phyloP scores from a whole-genome alignment of 2,329 filamentous ascomycete genomes.

The Drechslerella coelobrocha region DNA sequence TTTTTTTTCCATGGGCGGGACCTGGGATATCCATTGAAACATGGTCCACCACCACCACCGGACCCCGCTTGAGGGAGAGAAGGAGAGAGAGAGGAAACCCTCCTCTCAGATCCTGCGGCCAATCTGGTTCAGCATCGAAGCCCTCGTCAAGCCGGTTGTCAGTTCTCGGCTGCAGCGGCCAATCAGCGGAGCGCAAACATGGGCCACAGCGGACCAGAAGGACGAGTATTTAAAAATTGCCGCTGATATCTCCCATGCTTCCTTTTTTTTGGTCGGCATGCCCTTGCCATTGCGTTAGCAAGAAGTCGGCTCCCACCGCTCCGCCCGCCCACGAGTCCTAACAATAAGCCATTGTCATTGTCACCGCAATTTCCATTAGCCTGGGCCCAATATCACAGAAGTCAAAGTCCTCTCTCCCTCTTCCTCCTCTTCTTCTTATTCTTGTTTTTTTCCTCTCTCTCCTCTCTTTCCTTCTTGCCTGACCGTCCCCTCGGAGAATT shows the following conservation, averaged over 20 bases:
- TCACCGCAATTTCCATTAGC: constrained; percentile 44
- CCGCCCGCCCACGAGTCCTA: constrained; percentile 48
- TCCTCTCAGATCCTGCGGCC: constrained; percentile 18
- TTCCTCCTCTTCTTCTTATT: constrained; percentile 23
- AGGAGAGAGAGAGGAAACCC: neutral
- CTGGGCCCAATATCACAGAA: constrained; percentile 40
- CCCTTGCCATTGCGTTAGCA: constrained; percentile 50
- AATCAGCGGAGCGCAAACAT: constrained; percentile 41
- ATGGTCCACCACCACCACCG: neutral
- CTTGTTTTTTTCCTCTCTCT: constrained; percentile 18
- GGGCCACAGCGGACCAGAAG: constrained; percentile 33
- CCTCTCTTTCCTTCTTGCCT: neutral
- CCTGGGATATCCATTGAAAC: neutral
- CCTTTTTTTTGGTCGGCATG: constrained; percentile 34
- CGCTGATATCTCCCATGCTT: constrained; percentile 40
- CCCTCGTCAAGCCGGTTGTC: constrained; percentile 40
- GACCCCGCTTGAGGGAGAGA: neutral
- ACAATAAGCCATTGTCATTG: constrained; percentile 45
- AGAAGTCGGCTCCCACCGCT: constrained; percentile 45
- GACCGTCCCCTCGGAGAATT: constrained; percentile 23
- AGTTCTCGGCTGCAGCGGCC: constrained; percentile 44
- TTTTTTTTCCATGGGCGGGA: neutral
- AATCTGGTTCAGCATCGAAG: constrained; percentile 44
- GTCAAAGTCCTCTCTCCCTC: constrained; percentile 30
- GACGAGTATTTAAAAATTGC: constrained; percentile 44